phyloP scores from a whole-genome alignment of 2,329 filamentous ascomycete species.

The Hypoxylon sp. region DNA sequence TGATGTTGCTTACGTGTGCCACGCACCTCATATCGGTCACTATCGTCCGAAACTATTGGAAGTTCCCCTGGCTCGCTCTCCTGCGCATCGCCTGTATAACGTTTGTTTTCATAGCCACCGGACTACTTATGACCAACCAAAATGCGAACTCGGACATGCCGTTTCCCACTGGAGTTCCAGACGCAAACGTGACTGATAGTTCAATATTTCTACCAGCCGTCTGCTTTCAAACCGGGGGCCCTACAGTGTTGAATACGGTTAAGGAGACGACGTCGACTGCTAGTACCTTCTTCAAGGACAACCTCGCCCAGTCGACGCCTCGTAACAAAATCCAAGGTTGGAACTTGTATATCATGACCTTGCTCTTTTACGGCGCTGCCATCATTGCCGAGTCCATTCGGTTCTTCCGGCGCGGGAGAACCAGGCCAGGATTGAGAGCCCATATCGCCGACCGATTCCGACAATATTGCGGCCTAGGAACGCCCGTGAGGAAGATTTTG shows the following conservation, averaged over 20 bases:
- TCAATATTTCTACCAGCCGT: constrained; percentile 51
- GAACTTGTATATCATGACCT: constrained; percentile 45
- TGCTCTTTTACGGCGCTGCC: constrained; percentile 47
- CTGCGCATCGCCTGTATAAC: constrained; percentile 52
- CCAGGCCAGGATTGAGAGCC: constrained; percentile 38
- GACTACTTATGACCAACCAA: constrained; percentile 53
- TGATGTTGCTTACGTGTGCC: constrained; percentile 55
- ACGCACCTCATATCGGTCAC: constrained; percentile 55
- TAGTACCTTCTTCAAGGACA: constrained; percentile 38
- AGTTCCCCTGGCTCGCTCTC: constrained; percentile 48
- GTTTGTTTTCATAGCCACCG: constrained; percentile 52
- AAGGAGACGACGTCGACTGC: constrained; percentile 33
- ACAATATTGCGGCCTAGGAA: constrained; percentile 16
- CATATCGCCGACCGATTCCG: constrained; percentile 21
- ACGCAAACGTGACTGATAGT: constrained; percentile 39
- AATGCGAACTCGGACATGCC: constrained; percentile 34
- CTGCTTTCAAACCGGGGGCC: constrained; percentile 49
- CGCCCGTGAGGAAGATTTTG: constrained; percentile 27
- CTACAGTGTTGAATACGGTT: constrained; percentile 29
- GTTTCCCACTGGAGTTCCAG: constrained; percentile 51
- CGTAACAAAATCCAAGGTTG: constrained; percentile 47
- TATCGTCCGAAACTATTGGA: constrained; percentile 54
- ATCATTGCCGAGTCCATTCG: constrained; percentile 44
- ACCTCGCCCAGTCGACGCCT: constrained; percentile 36
- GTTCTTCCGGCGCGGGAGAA: constrained; percentile 42